These are phyloP conservation scores for Backusella tarrabulga DNA, from an alignment of 192 early-diverging fungal species.

Conservation along the genomic window DNA sequence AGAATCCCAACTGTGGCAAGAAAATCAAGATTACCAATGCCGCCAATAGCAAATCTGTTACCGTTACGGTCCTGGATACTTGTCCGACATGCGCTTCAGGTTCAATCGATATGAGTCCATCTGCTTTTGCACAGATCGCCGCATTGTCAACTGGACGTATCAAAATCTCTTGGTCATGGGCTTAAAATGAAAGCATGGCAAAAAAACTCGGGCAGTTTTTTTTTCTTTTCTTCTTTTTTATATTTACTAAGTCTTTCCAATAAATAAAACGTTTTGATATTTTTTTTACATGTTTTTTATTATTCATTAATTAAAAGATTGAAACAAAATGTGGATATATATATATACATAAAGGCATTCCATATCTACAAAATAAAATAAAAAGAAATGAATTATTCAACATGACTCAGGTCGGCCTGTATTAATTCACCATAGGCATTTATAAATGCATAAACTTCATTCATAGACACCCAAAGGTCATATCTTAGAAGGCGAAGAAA, in stretches of 20 bases:
- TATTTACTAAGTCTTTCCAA: background rate
- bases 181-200: background rate
- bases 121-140: slow-evolving; percentile 44
- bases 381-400: slow-evolving; percentile 6
- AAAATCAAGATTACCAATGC: slow-evolving; percentile 33
- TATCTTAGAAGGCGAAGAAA: slow-evolving; percentile 45
- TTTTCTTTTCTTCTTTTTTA: background rate
- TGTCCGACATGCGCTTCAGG: slow-evolving; percentile 37
- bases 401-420: background rate
- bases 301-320: background rate
- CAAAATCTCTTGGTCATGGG: slow-evolving; percentile 36
- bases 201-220: background rate
- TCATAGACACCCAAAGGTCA: slow-evolving; percentile 42
- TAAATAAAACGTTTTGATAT: background rate
- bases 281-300: background rate
- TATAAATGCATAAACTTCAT: slow-evolving; percentile 39
- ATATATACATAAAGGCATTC: background rate
- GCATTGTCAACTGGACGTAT: slow-evolving; percentile 24
- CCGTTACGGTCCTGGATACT: slow-evolving; percentile 43
- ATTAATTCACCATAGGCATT: background rate
- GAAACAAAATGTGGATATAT: background rate
- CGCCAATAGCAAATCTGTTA: slow-evolving; percentile 31
- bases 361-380: slow-evolving; percentile 4
- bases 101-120: slow-evolving; percentile 46
- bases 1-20: slow-evolving; percentile 50